Conservation (phyloP, 1,284 basidiomycete species). For the Fomitopsis betulina region DNA sequence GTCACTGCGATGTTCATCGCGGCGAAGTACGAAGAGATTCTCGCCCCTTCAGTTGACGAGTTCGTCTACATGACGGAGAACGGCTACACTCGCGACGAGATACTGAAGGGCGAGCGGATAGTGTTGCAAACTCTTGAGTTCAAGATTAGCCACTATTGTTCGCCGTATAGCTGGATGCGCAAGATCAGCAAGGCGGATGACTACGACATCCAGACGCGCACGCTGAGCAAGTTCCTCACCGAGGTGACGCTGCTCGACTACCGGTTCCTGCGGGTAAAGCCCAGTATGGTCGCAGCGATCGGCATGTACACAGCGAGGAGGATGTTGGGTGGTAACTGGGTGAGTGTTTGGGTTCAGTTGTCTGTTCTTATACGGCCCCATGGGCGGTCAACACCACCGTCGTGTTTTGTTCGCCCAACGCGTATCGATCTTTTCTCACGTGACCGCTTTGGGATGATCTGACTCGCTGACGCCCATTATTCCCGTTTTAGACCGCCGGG, state of each 20-base stretch:
- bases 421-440: slow-evolving; percentile 33
- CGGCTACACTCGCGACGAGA: slow-evolving; percentile 91
- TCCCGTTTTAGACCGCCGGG: slow-evolving; percentile 65
- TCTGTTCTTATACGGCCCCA: slow-evolving; percentile 16
- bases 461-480: slow-evolving; percentile 17
- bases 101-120: slow-evolving; percentile 96
- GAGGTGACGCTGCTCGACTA: slow-evolving; percentile 94
- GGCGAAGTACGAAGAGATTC: slow-evolving; percentile 98
- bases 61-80: slow-evolving; percentile 98
- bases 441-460: slow-evolving; percentile 36
- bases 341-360: slow-evolving; percentile 41
- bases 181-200: slow-evolving; percentile 99
- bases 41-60: slow-evolving; percentile 90
- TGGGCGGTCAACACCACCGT: slow-evolving; percentile 18
- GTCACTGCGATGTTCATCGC: slow-evolving; percentile 98
- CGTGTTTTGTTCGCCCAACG: slow-evolving; percentile 20
- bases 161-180: slow-evolving; percentile 99
- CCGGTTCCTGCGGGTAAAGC: slow-evolving; percentile 91
- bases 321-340: slow-evolving; percentile 94
- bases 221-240: slow-evolving; percentile 95
- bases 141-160: slow-evolving; percentile 95
- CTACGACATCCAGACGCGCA: slow-evolving; percentile 97
- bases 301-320: slow-evolving; percentile 94
- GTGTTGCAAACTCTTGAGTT: slow-evolving; percentile 94
- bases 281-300: slow-evolving; percentile 93